These are phyloP conservation scores for Cryptosporidium andersoni DNA, from an alignment of 169 alveolate genomes.

Conservation along the genomic window DNA sequence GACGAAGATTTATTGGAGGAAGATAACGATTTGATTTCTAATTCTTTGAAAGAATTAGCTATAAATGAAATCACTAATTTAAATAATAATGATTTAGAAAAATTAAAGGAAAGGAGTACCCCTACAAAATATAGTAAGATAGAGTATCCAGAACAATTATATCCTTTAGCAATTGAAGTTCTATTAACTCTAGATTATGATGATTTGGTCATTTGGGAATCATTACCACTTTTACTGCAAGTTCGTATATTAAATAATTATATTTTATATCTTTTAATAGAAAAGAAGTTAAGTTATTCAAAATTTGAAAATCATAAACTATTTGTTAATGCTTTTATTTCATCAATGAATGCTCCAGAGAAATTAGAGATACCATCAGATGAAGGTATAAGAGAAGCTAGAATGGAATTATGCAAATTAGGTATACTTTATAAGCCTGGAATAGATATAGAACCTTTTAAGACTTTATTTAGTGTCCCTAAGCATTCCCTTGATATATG, in stretches of 20 bases:
- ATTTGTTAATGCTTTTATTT: constrained; percentile 26
- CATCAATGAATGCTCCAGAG: constrained; percentile 6
- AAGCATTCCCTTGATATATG: constrained; percentile 49
- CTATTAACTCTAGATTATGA: constrained; percentile 22
- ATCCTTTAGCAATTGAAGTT: constrained; percentile 66
- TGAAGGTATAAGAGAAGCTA: constrained; percentile 40
- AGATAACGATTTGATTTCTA: constrained; percentile 32
- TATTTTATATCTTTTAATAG: not conserved
- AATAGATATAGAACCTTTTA: constrained; percentile 11
- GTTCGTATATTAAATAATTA: constrained; percentile 21
- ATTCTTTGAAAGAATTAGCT: constrained; percentile 7
- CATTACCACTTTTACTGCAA: constrained; percentile 13
- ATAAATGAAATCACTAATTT: not conserved
- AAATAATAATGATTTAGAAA: not conserved
- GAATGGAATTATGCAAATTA: constrained; percentile 35
- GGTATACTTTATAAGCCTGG: constrained; percentile 37
- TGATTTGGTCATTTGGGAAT: constrained; percentile 26
- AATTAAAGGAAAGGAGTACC: constrained; percentile 4
- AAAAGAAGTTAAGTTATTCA: not conserved
- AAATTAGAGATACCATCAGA: constrained; percentile 12
- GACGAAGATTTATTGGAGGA: constrained; percentile 52
- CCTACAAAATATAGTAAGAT: not conserved
- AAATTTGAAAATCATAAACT: constrained; percentile 45
- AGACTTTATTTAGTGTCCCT: constrained; percentile 39
- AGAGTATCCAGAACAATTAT: constrained; percentile 46